Evolutionary conservation across 2,329 filamentous ascomycete genomes (phyloP), one percentile per base, ranked within the genome.

Genomic region (Raffaelea ambrosiae): DNA sequence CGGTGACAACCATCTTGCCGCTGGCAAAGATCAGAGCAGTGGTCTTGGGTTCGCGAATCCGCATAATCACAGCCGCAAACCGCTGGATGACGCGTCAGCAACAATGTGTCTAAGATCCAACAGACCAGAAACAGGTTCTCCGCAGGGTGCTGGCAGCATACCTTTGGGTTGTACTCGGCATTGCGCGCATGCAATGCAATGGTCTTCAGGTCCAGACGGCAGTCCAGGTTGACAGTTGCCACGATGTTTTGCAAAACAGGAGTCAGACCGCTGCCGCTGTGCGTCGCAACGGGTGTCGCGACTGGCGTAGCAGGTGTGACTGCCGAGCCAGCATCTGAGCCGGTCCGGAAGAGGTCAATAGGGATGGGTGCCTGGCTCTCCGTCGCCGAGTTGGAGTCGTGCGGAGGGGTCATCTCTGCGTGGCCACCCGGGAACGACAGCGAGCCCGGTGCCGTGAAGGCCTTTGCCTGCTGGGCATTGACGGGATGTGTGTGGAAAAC

Each of bases 1-100:
- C 38, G 11, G 93, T 97, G 16, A 97, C 93, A 42, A 97, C 93
- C 93, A 98, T 97, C 80, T 98, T 98, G 69, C 93, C 93, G 2
- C 86, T 94, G 51, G 93, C 93, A 61, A 98, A 98, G 74, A 98
- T 97, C 49, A 98, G 72, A 5, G 93, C 93, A 3, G 93, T 98
- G 4, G 93, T 98, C 76, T 98, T 98, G 52, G 93, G 93, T 62
- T 98, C 93, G 62, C 93, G 90, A 59, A 98, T 98, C 73, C 93
- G 89, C 93, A 98, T 97, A 69, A 98, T 97, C 56, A 97, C 91
- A 64, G 91, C 91, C 60, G 91, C 93, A 65, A 97, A 97, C 85
- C 91, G 91, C 89, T 95, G 49, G 35, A 29, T 7, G 13, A 7
- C 26, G 7, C 7, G 26, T 29, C 13, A 29, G 26, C 26, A 29